These are phyloP conservation scores for Nidula niveotomentosa DNA, from an alignment of 1,284 basidiomycete species.

Conservation along the genomic window DNA sequence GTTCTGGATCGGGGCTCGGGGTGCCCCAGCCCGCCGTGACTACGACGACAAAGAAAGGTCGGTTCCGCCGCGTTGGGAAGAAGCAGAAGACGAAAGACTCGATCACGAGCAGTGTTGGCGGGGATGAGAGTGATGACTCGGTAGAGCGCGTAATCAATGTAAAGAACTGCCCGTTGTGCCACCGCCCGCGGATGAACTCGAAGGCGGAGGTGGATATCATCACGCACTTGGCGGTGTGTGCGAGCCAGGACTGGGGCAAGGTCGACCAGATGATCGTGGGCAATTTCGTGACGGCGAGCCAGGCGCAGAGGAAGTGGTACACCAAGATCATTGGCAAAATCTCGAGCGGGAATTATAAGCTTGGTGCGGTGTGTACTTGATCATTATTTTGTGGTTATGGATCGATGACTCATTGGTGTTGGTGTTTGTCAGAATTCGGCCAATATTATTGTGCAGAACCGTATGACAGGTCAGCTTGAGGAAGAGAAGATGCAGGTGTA, in stretches of 20 bases:
- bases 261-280: slow-evolving; percentile 89
- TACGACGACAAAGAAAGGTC: slow-evolving; percentile 9
- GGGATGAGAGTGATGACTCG: slow-evolving; percentile 36
- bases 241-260: slow-evolving; percentile 88
- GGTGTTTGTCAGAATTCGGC: slow-evolving; percentile 73
- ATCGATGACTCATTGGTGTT: neutral
- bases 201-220: slow-evolving; percentile 94
- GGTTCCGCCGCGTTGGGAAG: slow-evolving; percentile 11
- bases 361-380: slow-evolving; percentile 75
- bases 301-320: slow-evolving; percentile 97
- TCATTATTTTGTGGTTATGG: neutral
- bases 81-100: slow-evolving; percentile 21
- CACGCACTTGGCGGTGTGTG: slow-evolving; percentile 92
- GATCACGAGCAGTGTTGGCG: slow-evolving; percentile 20
- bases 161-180: slow-evolving; percentile 92
- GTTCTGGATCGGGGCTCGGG: slow-evolving; percentile 1
- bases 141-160: slow-evolving; percentile 94
- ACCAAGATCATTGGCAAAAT: slow-evolving; percentile 88
- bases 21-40: neutral
- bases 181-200: slow-evolving; percentile 79
- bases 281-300: slow-evolving; percentile 94
- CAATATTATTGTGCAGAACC: slow-evolving; percentile 95
- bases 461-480: slow-evolving; percentile 87
- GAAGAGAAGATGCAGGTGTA: slow-evolving; percentile 99
- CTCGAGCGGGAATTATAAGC: slow-evolving; percentile 81